These are phyloP conservation scores for Trichophyton simii DNA, from an alignment of 2,329 filamentous ascomycete species.

Conservation along the genomic window DNA sequence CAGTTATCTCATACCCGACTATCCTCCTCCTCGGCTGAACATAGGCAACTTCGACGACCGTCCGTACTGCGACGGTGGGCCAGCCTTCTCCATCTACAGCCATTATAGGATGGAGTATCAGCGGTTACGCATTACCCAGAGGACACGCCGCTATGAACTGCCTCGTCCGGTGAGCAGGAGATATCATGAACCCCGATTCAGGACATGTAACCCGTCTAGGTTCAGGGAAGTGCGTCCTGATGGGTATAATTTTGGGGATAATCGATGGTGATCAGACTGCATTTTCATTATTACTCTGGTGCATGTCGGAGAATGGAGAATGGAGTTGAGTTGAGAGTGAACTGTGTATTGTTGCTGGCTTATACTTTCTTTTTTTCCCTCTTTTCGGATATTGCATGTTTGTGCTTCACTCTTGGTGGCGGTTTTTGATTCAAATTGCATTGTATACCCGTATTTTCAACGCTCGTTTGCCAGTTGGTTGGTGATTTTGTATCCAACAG, in stretches of 20 bases:
- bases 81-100: conserved; percentile 1
- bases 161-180: not conserved
- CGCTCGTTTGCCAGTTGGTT: not conserved
- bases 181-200: not conserved
- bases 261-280: not conserved
- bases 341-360: not conserved
- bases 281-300: not conserved
- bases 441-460: not conserved
- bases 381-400: not conserved
- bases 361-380: not conserved
- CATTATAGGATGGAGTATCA: not conserved
- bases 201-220: not conserved
- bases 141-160: not conserved
- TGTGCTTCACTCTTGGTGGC: not conserved
- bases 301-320: not conserved
- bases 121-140: not conserved
- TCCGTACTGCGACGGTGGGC: conserved; percentile 2
- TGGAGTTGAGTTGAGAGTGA: not conserved
- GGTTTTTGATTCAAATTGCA: not conserved
- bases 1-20: not conserved
- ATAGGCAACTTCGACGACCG: not conserved
- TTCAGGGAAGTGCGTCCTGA: conserved; percentile 7
- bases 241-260: conserved; percentile 7
- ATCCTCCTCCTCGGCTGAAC: not conserved
- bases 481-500: not conserved